phyloP scores from a whole-genome alignment of 805 yeast species.

The Lachancea waltii region DNA sequence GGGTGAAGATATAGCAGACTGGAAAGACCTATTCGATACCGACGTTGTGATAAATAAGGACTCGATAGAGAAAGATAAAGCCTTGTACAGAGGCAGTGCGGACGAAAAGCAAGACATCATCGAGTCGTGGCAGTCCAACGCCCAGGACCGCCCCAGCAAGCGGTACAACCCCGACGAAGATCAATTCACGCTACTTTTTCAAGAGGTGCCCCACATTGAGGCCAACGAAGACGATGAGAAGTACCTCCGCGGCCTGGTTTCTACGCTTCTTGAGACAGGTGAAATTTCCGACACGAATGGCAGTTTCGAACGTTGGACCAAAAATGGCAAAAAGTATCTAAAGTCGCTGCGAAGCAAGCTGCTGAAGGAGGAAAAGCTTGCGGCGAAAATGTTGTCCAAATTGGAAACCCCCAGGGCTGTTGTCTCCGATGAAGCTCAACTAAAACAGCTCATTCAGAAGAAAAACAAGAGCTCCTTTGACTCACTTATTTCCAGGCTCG shows the following conservation, averaged over 20 bases:
- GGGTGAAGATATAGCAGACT: slow-evolving; percentile 40
- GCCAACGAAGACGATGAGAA: slow-evolving; percentile 51
- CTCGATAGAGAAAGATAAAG: slow-evolving; percentile 61
- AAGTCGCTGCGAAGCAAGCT: slow-evolving; percentile 43
- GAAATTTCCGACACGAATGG: slow-evolving; percentile 33
- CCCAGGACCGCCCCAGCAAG: slow-evolving; percentile 2
- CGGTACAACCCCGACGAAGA: slow-evolving; percentile 38
- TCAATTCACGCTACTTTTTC: slow-evolving; percentile 63
- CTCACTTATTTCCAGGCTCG: slow-evolving; percentile 41
- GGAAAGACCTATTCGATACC: slow-evolving; percentile 51
- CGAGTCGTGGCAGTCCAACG: slow-evolving; percentile 42
- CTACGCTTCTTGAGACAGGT: slow-evolving; percentile 37
- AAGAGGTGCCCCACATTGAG: slow-evolving; percentile 71
- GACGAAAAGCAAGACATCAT: slow-evolving; percentile 61
- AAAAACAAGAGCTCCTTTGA: slow-evolving; percentile 41
- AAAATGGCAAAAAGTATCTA: slow-evolving; percentile 42
- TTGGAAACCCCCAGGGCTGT: slow-evolving; percentile 25
- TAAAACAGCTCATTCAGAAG: slow-evolving; percentile 44
- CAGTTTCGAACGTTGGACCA: slow-evolving; percentile 46
- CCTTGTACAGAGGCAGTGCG: slow-evolving; percentile 51
- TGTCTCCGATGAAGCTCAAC: slow-evolving; percentile 35
- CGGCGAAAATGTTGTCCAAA: slow-evolving; percentile 38
- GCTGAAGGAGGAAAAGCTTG: slow-evolving; percentile 62
- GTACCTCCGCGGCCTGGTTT: slow-evolving; percentile 50
- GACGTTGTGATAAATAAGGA: slow-evolving; percentile 51